Base-by-base conservation (phyloP, 2,329 filamentous ascomycete species). In the Alternaria solani region DNA sequence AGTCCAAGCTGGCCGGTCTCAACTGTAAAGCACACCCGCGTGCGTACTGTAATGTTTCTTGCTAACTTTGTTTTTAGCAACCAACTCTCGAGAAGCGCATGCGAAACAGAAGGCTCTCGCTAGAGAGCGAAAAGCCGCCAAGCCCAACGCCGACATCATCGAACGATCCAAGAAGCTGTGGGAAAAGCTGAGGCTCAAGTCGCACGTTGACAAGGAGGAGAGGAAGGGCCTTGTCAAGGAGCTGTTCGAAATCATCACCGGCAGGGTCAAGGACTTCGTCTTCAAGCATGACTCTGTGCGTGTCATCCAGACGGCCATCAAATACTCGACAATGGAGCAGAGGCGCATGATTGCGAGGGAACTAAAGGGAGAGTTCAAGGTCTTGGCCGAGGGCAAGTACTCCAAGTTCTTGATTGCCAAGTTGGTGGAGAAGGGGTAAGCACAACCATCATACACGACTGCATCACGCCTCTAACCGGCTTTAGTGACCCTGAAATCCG, bases 221-320 rank as follows among this genome's bases (percentile, higher is more conserved):
- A 78, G 95, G 64, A 90, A 94, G 79, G 86, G 90, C 76, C 86
- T 99, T 41, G 91, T 98, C 48, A 87, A 89, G 61, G 94, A 99
- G 82, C 86, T 99, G 26, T 98, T 96, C 79, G 85, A 86, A 58
- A 96, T 99, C 74, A 91, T 97, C 72, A 95, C 92, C 25, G 94
- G 94, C 54, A 88, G 91, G 59, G 91, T 98, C 72, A 93, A 92
- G 80, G 95, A 98, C 64, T 97, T 98, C 69, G 94, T 97, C 20
- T 91, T 99, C 82, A 99, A 99, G 86, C 95, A 99, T 79, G 95
- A 99, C 77, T 92, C 93, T 36, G 94, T 97, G n/a, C 88, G 95
- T 69, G 93, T 97, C 42, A 91, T 99, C 26, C 95, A 99, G 82
- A 97, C 94, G 12, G 95, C 94, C 38, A 88, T 99, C 81, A 99